Evolutionary conservation across 768 basidiomycete species (phyloP).

Genomic region (Trichaptum fuscoviolaceum): DNA sequence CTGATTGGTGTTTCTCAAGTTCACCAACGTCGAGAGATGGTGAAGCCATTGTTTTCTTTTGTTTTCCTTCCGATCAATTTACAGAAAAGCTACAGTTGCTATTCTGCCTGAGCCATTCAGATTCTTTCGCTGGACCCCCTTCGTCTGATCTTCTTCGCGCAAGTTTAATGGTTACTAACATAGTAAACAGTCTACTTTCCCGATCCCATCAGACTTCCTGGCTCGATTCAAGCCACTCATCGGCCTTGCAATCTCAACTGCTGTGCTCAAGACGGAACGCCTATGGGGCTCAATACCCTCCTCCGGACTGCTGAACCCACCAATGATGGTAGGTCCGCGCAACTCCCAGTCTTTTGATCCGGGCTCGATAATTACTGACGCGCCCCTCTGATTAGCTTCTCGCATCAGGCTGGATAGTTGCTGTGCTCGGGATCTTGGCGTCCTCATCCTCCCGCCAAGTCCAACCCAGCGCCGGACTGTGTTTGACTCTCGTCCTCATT

Average conservation of each 20-base stretch:
- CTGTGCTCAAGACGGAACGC: neutral
- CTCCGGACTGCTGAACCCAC: neutral
- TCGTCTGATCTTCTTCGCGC: neutral
- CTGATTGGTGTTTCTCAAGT: too few relatives aligned
- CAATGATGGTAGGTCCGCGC: neutral
- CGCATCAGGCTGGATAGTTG: constrained; percentile 5
- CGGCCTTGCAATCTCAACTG: neutral
- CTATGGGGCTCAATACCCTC: neutral
- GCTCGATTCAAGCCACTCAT: neutral
- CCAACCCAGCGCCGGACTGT: neutral
- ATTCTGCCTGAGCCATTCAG: neutral
- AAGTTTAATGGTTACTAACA: neutral
- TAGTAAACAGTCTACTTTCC: neutral
- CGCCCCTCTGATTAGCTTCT: constrained; percentile 5
- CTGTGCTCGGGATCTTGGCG: constrained; percentile 5
- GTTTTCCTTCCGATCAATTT: too few relatives aligned
- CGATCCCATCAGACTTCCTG: neutral
- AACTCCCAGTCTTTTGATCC: neutral
- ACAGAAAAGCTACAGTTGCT: too few relatives aligned
- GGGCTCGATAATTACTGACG: neutral
- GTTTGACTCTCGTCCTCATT: neutral
- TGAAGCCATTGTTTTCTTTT: too few relatives aligned
- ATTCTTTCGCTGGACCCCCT: neutral
- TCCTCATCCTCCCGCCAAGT: constrained; percentile 6
- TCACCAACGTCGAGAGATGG: too few relatives aligned